Base-by-base conservation (phyloP, 192 early-diverging fungal genomes). In the Cladochytrium replicatum region DNA sequence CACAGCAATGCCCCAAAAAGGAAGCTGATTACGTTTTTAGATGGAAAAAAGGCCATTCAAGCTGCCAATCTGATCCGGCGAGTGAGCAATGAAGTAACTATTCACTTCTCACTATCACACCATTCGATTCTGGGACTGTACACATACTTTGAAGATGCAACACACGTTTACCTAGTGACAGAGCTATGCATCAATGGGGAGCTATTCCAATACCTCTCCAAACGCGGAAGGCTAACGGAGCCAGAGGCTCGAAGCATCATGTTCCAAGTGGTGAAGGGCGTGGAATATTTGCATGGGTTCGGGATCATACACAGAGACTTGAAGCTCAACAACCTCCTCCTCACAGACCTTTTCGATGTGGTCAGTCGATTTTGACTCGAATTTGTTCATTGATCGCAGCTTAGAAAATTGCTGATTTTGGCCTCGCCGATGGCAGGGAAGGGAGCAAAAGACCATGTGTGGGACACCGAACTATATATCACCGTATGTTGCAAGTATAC, bases 381-480 rank as follows among this genome's bases (percentile, higher is more conserved):
- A n/a, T n/a, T n/a, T n/a, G n/a, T n/a, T n/a, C n/a, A n/a, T n/a
- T n/a, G n/a, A n/a, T n/a, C n/a, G n/a, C n/a, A n/a, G n/a, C n/a
- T 40, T 42, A 75, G 74, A 80, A 81, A 62, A 70, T 88, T 28
- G 80, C 71, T n/a, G 86, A 88, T 57, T 88, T 88, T 62, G 86
- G 86, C 2, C 55, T 86, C 32, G 86, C 86, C 1, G 68, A 57
- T 25, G 48, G 13, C 52, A 48, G 1, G 57, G 68, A 26, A 62
- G 49, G 0, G 86, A 88, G 57, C 81, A 84, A 32, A 71, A 76
- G 43, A 85, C 83, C 0, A 66, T 85, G 71, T 87, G 85, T 48
- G 85, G 85, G 21, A 87, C 85, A 2, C 83, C 83, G 11, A 85
- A 81, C 50, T 87, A 87, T 55, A 85, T 87, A 6, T 76, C 81